A percentile compares a stretch with the other conserved stretches of the same genome.
These are phyloP conservation scores for Phyllosticta citrichinensis DNA, from an alignment of 2,329 filamentous ascomycete genomes.

Conservation along the genomic window DNA sequence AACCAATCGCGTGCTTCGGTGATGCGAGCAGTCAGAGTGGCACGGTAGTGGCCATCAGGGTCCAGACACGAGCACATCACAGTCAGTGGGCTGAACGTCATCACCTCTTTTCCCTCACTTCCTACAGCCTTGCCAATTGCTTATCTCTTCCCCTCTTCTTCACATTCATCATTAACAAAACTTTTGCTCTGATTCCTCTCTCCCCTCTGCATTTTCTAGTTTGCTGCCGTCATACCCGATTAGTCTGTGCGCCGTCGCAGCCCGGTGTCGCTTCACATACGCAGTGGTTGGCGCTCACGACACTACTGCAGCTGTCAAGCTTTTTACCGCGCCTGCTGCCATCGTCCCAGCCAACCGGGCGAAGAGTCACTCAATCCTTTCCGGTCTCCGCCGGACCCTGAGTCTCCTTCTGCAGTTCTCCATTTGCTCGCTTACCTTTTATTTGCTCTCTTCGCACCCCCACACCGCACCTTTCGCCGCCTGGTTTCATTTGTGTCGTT, in stretches of 20 bases:
- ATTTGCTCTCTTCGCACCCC: conserved; percentile 18
- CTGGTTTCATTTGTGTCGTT: neutral
- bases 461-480: conserved; percentile 18
- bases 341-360: neutral
- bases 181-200: neutral
- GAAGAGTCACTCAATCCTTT: neutral
- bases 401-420: neutral
- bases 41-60: neutral
- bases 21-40: neutral
- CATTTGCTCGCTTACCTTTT: neutral
- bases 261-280: neutral
- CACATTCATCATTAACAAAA: neutral
- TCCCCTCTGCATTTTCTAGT: neutral
- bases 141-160: neutral
- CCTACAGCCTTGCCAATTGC: neutral
- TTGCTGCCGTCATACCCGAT: neutral
- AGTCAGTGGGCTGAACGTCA: neutral
- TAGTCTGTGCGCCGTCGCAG: neutral
- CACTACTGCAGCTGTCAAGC: neutral
- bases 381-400: neutral
- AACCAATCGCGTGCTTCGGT: neutral
- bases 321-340: neutral
- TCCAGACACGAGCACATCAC: neutral
- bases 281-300: neutral
- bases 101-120: neutral